Base-by-base conservation (phyloP, 73 alveolate species). In the Blepharisma japonicum region DNA sequence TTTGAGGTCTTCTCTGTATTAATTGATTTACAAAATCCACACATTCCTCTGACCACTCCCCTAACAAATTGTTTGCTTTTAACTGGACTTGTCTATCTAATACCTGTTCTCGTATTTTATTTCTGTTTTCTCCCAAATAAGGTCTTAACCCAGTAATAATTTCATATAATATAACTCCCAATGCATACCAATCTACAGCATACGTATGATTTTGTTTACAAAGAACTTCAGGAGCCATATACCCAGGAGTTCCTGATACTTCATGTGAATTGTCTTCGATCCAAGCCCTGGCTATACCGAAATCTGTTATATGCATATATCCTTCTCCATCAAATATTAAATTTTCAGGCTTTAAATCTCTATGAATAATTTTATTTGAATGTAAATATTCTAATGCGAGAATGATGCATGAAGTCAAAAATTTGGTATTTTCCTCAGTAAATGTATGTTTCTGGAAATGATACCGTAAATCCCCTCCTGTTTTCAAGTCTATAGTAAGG, bases 11-110 rank as follows among this genome's bases (percentile, higher is more conserved):
- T 71, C 95, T 81, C 70, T 88, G 71, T 5, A 88, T 55, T 4
- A 51, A 18, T 51, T 51, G n/a, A 51, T 95, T 95, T 49, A 91
- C 87, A 74, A 95, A 94, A 86, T 95, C 99, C 27, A 96, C 96
- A 9, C 92, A 96, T 55, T 95, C 99, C 21, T 92, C 82, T 21
- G 96, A 84, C 99, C 99, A 96, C 47, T 97, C 96, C 6, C 82
- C 87, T 32, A 96, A 95, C 0, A 95, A 88, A 79, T 95, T 98
- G 55, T 70, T 71, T 80, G 77, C 85, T 74, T 88, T 95, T 11
- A 95, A 86, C 55, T 86, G 56, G 20, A 89, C 94, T 83, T 95
- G 93, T 81, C 66, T 6, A 51, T 79, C 55, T 42, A 79, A 6
- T 18, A 83, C 78, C 45, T 67, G 53, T n/a, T 54, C 55, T 25